Base-by-base conservation (phyloP, 108 stramenopile genomes). In the Parmales sp. region DNA sequence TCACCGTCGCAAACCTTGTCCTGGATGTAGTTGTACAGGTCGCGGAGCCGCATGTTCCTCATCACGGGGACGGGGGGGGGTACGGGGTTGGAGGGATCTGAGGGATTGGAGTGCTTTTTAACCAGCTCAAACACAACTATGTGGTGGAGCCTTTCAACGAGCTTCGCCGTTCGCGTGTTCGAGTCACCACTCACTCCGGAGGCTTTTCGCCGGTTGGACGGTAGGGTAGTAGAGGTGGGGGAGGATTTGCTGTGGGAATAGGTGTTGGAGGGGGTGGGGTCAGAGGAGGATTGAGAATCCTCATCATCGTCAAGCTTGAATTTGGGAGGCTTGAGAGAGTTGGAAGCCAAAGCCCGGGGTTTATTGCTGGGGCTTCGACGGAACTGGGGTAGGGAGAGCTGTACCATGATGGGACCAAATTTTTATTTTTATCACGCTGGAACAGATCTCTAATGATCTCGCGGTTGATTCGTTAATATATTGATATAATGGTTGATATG, bases 21-120 rank as follows among this genome's bases (percentile, higher is more conserved):
- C n/a, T 19, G 54, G 54, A 60, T 31, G 54, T 60, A 60, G 54
- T 29, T 60, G 54, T 60, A 60, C 31, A 60, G 54, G 31, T 60
- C 54, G 54, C 54, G 54, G 54, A 60, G 54, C 16, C 54, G 54
- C 54, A 60, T 60, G 29, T 60, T 34, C 2, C 28, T 19, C 31
- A 60, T 13, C 31, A 20, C 36, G 7, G 31, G 31, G 31, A 34
- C 31, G 36, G 54, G 31, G 9, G 54, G 8, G 4, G 54, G 54
- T 5, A 13, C 3, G 8, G 54, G 18, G 28, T 28, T 5, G 28
- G 13, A 9, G n/a, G 49, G 18, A 34, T 28, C 11, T 43, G 8
- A 43, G 8, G 41, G 41, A 43, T 8, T 43, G 8, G 41, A 16
- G 41, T 43, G 41, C 11, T 8, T 16, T 43, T 11, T 8, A 8